These are phyloP conservation scores for Yamadazyma endophytica DNA, from an alignment of 805 yeast genomes.

Conservation along the genomic window DNA sequence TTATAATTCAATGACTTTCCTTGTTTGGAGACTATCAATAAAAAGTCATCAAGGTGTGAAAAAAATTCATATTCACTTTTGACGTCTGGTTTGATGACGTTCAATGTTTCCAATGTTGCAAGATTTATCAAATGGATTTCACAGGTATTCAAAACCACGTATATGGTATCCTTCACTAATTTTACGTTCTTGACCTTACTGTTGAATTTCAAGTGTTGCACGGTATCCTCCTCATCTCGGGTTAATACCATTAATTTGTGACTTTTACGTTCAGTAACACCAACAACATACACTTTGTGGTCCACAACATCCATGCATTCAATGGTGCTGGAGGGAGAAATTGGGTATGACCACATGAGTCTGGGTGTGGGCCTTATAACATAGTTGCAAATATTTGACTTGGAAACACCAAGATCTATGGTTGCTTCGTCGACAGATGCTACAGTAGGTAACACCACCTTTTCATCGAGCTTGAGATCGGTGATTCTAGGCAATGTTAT, in stretches of 20 bases:
- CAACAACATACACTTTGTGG: slow-evolving; percentile 27
- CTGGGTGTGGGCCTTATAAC: slow-evolving; percentile 56
- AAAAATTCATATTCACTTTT: slow-evolving; percentile 3
- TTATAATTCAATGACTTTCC: slow-evolving; percentile 16
- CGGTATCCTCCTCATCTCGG: slow-evolving; percentile 10
- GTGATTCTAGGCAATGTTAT: slow-evolving; percentile 29
- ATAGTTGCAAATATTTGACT: slow-evolving; percentile 49
- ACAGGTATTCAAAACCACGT: slow-evolving; percentile 4
- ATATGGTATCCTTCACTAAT: no score
- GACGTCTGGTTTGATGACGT: no score
- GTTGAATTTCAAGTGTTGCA: slow-evolving; percentile 3
- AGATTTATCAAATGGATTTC: slow-evolving; percentile 1
- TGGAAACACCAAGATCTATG: slow-evolving; percentile 51
- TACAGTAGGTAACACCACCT: slow-evolving; percentile 20
- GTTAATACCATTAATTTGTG: slow-evolving; percentile 21
- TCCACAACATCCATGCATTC: slow-evolving; percentile 33
- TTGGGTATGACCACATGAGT: slow-evolving; percentile 50
- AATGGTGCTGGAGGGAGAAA: slow-evolving; percentile 44
- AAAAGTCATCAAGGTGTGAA: slow-evolving; percentile 10
- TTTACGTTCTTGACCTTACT: slow-evolving; percentile 3
- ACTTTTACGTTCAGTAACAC: slow-evolving; percentile 32
- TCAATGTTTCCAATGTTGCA: no score
- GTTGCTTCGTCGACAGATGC: slow-evolving; percentile 21
- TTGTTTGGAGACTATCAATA: slow-evolving; percentile 8
- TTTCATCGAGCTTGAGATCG: slow-evolving; percentile 20